Evolutionary conservation across 176 grass and related monocot genomes (phyloP).

Genomic region (Guadua angustifolia): DNA sequence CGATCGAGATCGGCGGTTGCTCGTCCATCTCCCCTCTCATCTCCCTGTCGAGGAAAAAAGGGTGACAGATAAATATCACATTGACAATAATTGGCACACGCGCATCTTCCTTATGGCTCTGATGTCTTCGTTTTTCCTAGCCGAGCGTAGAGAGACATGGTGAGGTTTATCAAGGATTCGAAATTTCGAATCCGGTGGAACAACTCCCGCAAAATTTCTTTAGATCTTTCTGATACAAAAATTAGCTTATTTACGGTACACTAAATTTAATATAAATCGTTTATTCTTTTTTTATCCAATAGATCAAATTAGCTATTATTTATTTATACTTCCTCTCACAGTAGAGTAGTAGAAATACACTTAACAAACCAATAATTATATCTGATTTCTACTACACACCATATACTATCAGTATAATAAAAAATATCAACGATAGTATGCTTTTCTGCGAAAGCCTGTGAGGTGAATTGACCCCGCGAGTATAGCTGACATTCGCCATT

Average conservation of each 20-base stretch:
- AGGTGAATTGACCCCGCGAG: too few species aligned
- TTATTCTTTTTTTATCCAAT: too few species aligned
- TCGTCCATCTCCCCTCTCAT: not conserved
- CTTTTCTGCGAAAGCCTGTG: not conserved
- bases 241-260: not conserved
- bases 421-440: not conserved
- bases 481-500: too few species aligned
- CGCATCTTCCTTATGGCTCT: not conserved
- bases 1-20: not conserved
- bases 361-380: too few species aligned
- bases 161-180: not conserved
- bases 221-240: not conserved
- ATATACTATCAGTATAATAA: too few species aligned
- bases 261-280: too few species aligned
- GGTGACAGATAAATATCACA: not conserved
- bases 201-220: not conserved
- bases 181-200: not conserved
- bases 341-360: too few species aligned
- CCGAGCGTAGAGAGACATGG: not conserved
- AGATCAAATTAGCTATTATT: too few species aligned
- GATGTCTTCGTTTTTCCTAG: not conserved
- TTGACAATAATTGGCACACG: not conserved
- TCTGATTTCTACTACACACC: too few species aligned
- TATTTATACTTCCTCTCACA: too few species aligned
- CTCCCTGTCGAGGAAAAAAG: not conserved